These are phyloP conservation scores for Xanthoconium stramineum DNA, from an alignment of 768 basidiomycete genomes.

Conservation along the genomic window DNA sequence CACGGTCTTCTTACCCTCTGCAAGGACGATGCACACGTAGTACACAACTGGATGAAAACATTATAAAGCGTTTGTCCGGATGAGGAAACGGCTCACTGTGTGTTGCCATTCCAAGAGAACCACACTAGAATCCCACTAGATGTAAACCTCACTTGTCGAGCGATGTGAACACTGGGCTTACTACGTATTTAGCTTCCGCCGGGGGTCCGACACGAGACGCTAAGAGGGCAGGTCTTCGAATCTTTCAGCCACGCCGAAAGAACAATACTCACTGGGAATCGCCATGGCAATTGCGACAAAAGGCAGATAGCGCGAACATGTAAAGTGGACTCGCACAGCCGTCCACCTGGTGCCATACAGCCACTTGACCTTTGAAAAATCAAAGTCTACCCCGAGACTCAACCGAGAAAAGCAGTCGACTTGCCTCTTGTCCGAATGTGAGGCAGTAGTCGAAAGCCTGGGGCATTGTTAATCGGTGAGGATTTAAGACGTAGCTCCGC, in stretches of 20 bases:
- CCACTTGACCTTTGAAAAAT: constrained; percentile 15
- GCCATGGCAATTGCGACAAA: constrained; percentile 15
- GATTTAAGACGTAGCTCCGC: not conserved
- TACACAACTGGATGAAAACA: constrained; percentile 6
- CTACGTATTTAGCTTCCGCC: constrained; percentile 8
- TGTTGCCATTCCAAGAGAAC: constrained; percentile 7
- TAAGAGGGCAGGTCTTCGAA: not conserved
- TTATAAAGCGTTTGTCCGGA: not conserved
- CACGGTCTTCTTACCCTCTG: constrained; percentile 13
- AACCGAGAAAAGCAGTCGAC: not conserved
- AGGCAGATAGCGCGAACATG: constrained; percentile 21
- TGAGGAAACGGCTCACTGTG: not conserved
- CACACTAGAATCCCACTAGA: constrained; percentile 5
- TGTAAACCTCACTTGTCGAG: not conserved
- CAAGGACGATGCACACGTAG: constrained; percentile 12
- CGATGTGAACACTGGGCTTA: not conserved
- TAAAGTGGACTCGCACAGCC: constrained; percentile 16
- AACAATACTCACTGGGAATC: constrained; percentile 5
- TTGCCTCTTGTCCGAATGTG: constrained; percentile 12
- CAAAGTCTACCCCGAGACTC: not conserved
- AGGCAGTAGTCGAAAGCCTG: constrained; percentile 19
- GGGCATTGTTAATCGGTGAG: not conserved
- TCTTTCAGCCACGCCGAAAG: not conserved
- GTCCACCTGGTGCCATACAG: constrained; percentile 18
- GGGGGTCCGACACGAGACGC: constrained; percentile 2